A percentile compares a stretch with the other conserved stretches of the same genome.
These are phyloP conservation scores for Fonsecaea monophora DNA, from an alignment of 2,329 filamentous ascomycete genomes.

Conservation along the genomic window DNA sequence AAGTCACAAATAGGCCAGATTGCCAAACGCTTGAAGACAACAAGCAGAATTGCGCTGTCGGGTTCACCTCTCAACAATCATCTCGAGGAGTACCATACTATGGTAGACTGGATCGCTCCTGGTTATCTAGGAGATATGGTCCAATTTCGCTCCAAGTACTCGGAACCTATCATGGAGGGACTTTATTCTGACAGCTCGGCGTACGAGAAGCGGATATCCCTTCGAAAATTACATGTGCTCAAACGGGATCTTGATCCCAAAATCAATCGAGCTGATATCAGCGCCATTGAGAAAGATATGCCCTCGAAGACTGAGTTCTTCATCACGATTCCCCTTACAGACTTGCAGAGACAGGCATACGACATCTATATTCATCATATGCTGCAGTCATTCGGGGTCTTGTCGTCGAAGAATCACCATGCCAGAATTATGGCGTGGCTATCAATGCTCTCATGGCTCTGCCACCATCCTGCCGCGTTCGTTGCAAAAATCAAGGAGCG, in stretches of 20 bases:
- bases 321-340: constrained; percentile 73
- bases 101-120: constrained; percentile 86
- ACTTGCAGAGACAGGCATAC: constrained; percentile 70
- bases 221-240: constrained; percentile 73
- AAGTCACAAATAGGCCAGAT: constrained; percentile 60
- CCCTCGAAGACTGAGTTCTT: constrained; percentile 83
- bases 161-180: constrained; percentile 74
- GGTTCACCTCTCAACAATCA: constrained; percentile 87
- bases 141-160: constrained; percentile 75
- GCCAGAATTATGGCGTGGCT: constrained; percentile 64
- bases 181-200: constrained; percentile 69
- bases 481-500: constrained; percentile 56
- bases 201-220: constrained; percentile 63
- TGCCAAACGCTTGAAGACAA: constrained; percentile 68
- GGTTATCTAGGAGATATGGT: constrained; percentile 72
- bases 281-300: constrained; percentile 69
- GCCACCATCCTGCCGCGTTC: constrained; percentile 65
- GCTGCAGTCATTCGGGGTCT: constrained; percentile 42
- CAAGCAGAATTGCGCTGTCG: constrained; percentile 79
- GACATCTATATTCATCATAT: constrained; percentile 57
- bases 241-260: constrained; percentile 77
- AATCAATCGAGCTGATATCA: constrained; percentile 75
- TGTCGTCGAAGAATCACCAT: constrained; percentile 35
- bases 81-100: constrained; percentile 80
- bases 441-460: constrained; percentile 59